These are phyloP conservation scores for Penicillium janthinellum DNA, from an alignment of 2,329 filamentous ascomycete genomes.

Conservation along the genomic window DNA sequence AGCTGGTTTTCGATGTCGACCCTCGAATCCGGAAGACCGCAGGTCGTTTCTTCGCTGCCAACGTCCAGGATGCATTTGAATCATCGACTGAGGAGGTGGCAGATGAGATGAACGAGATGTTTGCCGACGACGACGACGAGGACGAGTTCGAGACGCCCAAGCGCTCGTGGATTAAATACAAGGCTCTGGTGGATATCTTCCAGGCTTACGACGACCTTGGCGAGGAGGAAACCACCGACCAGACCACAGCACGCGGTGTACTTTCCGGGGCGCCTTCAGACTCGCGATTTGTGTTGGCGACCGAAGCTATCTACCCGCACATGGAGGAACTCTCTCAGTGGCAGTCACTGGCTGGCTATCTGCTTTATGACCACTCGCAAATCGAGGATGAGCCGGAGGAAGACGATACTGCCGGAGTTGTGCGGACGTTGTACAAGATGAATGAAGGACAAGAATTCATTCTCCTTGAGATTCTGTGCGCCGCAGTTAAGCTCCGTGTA, in stretches of 20 bases:
- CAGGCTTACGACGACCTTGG: constrained; percentile 75
- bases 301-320: constrained; percentile 81
- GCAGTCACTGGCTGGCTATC: constrained; percentile 85
- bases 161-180: constrained; percentile 85
- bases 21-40: constrained; percentile 83
- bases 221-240: constrained; percentile 28
- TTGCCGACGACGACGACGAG: constrained; percentile 74
- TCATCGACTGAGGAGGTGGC: constrained; percentile 80
- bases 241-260: constrained; percentile 31
- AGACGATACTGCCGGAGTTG: constrained; percentile 61
- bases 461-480: constrained; percentile 82
- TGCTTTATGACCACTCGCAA: constrained; percentile 86
- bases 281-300: constrained; percentile 81
- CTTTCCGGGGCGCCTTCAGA: constrained; percentile 68
- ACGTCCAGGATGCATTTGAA: constrained; percentile 79
- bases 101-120: constrained; percentile 74
- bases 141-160: constrained; percentile 74
- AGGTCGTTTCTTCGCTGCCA: constrained; percentile 85
- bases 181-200: constrained; percentile 83
- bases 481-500: constrained; percentile 75
- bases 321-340: constrained; percentile 80
- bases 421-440: constrained; percentile 74
- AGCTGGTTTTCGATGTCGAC: constrained; percentile 86
- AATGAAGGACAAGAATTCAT: constrained; percentile 77
- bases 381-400: constrained; percentile 56